Evolutionary conservation across 78 protist species (phyloP).

Genomic region (Dictyostelium citrinum): DNA sequence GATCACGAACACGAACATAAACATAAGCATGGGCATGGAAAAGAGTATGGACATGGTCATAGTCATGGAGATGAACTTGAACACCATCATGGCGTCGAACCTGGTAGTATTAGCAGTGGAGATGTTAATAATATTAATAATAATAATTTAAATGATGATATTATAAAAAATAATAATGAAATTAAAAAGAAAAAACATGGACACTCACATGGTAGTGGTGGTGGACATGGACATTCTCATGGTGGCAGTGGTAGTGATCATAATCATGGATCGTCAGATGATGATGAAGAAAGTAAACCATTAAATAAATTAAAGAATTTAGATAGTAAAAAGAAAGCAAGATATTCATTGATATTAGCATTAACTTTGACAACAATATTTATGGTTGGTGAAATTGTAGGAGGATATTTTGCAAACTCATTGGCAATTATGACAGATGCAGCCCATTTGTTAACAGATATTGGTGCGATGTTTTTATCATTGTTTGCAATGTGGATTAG

Average conservation of each 20-base stretch:
- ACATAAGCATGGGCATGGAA: not conserved
- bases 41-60: not conserved
- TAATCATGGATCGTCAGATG: not conserved
- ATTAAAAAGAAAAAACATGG: slow-evolving; percentile 24
- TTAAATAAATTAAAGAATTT: not conserved
- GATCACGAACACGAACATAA: not conserved
- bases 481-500: slow-evolving; percentile 76
- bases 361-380: slow-evolving; percentile 46
- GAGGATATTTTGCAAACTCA: slow-evolving; percentile 71
- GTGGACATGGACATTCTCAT: slow-evolving; percentile 33
- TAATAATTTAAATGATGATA: not conserved
- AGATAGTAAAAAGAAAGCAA: slow-evolving; percentile 49
- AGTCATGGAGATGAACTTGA: not conserved
- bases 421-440: slow-evolving; percentile 83
- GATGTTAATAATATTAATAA: not conserved
- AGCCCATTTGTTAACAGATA: slow-evolving; percentile 71
- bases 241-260: not conserved
- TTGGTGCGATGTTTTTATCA: slow-evolving; percentile 75
- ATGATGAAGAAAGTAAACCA: slow-evolving; percentile 5
- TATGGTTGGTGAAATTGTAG: slow-evolving; percentile 76
- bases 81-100: not conserved
- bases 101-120: not conserved
- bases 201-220: slow-evolving; percentile 2
- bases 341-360: slow-evolving; percentile 10
- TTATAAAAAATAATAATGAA: not conserved